Conservation (phyloP, 2,329 filamentous ascomycete species). For the Fusarium guadeloupense region DNA sequence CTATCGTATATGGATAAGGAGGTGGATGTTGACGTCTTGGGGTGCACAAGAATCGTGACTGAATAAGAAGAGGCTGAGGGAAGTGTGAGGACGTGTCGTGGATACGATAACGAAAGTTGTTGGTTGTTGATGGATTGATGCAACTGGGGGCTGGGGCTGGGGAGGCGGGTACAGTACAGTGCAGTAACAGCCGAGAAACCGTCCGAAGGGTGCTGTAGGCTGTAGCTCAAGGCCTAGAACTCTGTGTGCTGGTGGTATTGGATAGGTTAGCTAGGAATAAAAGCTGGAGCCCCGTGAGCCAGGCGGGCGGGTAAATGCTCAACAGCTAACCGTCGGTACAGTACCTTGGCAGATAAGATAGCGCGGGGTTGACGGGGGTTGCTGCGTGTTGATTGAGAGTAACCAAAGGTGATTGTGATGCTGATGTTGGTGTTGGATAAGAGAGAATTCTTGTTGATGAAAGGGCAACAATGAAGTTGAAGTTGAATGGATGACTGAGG, state of each 20-base stretch:
- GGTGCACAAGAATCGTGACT: neutral
- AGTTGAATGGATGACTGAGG: constrained; percentile 16
- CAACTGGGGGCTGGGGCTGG: constrained; percentile 10
- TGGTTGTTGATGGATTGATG: constrained; percentile 10
- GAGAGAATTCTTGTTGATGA: constrained; percentile 3
- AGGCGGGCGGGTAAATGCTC: constrained; percentile 35
- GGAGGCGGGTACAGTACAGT: constrained; percentile 2
- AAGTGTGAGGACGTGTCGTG: neutral
- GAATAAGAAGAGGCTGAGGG: neutral
- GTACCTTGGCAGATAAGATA: constrained; percentile 1
- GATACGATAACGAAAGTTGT: constrained; percentile 20
- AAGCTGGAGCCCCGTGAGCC: constrained; percentile 31
- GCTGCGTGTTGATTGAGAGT: neutral
- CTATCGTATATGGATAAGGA: constrained; percentile 26
- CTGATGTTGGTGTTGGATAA: neutral
- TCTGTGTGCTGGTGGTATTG: neutral
- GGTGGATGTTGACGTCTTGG: constrained; percentile 4
- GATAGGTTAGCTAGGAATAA: constrained; percentile 22
- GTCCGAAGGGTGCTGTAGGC: neutral
- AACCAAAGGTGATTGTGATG: neutral
- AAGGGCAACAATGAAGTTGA: neutral
- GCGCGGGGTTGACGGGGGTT: constrained; percentile 23
- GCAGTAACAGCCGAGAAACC: constrained; percentile 2
- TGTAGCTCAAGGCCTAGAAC: constrained; percentile 3
- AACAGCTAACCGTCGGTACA: neutral